These are phyloP conservation scores for Nicotiana obtusifolia DNA, from an alignment of 257 asterid genomes.

Conservation along the genomic window DNA sequence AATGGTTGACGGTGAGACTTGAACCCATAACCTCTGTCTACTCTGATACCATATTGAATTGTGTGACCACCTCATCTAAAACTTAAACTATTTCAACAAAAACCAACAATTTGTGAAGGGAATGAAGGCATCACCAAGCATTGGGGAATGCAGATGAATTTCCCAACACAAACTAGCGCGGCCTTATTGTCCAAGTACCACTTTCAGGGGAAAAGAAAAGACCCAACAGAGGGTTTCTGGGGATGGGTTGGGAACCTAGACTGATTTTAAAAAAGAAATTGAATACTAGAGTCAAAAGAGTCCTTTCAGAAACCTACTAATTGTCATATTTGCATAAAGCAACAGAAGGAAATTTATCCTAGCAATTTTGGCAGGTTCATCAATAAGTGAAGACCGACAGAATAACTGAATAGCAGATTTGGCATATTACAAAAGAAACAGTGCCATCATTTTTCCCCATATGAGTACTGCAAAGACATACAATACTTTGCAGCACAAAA, in stretches of 20 bases:
- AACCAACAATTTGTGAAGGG: not conserved
- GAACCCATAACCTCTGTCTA: not conserved
- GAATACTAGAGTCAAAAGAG: not conserved
- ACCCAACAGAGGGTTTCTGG: not conserved
- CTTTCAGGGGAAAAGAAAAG: not conserved
- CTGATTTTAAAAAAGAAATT: not conserved
- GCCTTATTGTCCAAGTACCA: not conserved
- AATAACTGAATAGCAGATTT: not conserved
- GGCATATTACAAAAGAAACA: not conserved
- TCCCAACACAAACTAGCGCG: not conserved
- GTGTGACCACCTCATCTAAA: not conserved
- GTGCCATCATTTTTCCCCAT: not conserved
- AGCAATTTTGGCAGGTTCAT: not conserved
- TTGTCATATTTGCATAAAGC: not conserved
- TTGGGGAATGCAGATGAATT: not conserved
- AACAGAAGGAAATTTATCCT: not conserved
- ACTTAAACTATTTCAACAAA: not conserved
- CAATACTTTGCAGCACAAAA: not conserved
- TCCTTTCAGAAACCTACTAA: not conserved
- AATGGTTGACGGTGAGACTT: not conserved
- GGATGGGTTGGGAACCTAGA: not conserved
- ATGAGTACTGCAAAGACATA: not conserved
- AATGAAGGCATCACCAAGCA: not conserved
- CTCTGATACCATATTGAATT: no score
- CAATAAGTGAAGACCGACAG: not conserved